Conservation (phyloP, 2,329 filamentous ascomycete genomes). For the Fusarium papillatum region DNA sequence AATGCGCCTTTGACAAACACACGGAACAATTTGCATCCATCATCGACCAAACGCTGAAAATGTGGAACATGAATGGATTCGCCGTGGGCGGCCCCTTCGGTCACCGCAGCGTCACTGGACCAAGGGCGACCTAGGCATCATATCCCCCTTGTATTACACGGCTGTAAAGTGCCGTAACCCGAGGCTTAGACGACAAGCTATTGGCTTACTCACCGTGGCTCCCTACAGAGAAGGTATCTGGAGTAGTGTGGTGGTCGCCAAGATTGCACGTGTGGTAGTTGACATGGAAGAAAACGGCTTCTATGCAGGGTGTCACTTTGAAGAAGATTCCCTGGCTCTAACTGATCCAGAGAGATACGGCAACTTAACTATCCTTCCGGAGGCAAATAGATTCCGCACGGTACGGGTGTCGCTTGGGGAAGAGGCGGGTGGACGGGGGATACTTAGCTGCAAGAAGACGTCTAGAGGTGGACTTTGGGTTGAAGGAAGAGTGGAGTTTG, state of each 20-base stretch:
- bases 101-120: not conserved
- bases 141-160: not conserved
- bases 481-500: not conserved
- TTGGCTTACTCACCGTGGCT: not conserved
- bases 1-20: not conserved
- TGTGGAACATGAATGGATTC: not conserved
- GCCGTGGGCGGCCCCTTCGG: not conserved
- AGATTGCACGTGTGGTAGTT: not conserved
- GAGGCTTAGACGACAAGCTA: not conserved
- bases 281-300: not conserved
- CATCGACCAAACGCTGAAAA: not conserved
- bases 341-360: not conserved
- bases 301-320: not conserved
- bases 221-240: not conserved
- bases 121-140: not conserved
- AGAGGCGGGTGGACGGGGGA: not conserved
- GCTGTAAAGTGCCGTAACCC: not conserved
- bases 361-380: not conserved
- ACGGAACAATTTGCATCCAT: not conserved
- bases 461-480: not conserved
- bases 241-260: not conserved
- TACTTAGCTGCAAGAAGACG: not conserved
- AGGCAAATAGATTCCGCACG: not conserved
- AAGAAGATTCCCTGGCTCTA: not conserved
- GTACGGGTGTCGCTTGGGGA: not conserved